A percentile compares a stretch with the other conserved stretches of the same genome.
Conservation (phyloP, 768 basidiomycete species). For the Termitomyces sp. region DNA sequence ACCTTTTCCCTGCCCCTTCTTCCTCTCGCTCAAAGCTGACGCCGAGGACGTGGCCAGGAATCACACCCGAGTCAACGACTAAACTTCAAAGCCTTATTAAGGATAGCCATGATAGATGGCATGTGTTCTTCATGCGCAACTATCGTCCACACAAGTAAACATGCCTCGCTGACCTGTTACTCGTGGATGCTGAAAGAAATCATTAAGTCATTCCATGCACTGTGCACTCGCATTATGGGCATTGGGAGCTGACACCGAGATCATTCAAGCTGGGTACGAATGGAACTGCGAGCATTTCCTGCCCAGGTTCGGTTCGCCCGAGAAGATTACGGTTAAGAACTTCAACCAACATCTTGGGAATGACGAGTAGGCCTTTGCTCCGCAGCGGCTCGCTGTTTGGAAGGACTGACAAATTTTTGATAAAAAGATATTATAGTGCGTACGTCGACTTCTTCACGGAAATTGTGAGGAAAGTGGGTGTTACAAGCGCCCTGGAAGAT, state of each 20-base stretch:
- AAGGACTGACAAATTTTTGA: background rate
- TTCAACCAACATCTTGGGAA: constrained; percentile 51
- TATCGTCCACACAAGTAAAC: constrained; percentile 44
- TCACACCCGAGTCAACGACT: constrained; percentile 25
- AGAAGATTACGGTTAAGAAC: constrained; percentile 37
- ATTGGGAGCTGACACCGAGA: constrained; percentile 15
- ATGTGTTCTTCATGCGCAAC: constrained; percentile 41
- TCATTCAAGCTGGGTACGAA: constrained; percentile 30
- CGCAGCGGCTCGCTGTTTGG: too few relatives aligned
- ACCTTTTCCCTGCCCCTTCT: constrained; percentile 26
- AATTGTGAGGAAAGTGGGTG: constrained; percentile 32
- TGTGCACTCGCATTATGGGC: constrained; percentile 20
- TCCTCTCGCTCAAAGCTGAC: constrained; percentile 18
- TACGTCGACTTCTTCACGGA: constrained; percentile 48
- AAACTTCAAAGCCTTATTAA: constrained; percentile 28
- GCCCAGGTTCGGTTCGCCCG: constrained; percentile 33
- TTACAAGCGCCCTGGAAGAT: constrained; percentile 39
- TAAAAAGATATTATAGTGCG: constrained; percentile 49
- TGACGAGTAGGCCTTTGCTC: constrained; percentile 31
- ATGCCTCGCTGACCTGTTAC: background rate
- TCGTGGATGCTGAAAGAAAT: background rate
- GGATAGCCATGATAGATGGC: constrained; percentile 42
- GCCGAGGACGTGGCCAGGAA: constrained; percentile 27
- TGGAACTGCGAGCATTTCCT: constrained; percentile 24
- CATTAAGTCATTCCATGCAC: constrained; percentile 21